Conservation (phyloP, 2,329 filamentous ascomycete genomes). For the Alternaria sp. region DNA sequence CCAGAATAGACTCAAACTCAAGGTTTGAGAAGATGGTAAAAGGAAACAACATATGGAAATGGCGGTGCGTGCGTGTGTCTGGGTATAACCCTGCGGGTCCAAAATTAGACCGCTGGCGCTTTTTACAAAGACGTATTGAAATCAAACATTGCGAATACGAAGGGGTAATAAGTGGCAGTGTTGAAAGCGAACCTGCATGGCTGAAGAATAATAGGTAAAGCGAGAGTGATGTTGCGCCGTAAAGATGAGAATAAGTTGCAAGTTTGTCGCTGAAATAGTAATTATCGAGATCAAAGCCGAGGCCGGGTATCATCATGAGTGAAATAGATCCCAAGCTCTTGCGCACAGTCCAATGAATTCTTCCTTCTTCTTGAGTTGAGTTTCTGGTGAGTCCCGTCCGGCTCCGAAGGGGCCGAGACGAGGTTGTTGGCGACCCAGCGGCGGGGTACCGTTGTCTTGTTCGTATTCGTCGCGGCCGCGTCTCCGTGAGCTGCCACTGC, state of each 20-base stretch:
- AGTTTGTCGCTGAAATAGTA: conserved; percentile 9
- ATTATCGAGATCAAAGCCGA: conserved; percentile 17
- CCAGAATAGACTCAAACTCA: not conserved
- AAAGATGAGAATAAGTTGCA: conserved; percentile 10
- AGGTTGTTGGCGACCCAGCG: conserved; percentile 69
- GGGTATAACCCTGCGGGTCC: conserved; percentile 29
- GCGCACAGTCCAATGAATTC: conserved; percentile 88
- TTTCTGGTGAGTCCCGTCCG: conserved; percentile 82
- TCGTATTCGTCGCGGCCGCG: conserved; percentile 91
- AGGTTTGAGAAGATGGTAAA: not conserved
- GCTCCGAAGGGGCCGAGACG: conserved; percentile 73
- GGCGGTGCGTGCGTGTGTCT: conserved; percentile 3
- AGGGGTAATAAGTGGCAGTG: conserved; percentile 20
- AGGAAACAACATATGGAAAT: conserved; percentile 11
- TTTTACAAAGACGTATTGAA: conserved; percentile 23
- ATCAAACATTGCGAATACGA: conserved; percentile 13
- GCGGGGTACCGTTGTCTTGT: conserved; percentile 81
- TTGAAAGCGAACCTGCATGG: conserved; percentile 3
- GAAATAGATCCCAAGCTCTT: conserved; percentile 95
- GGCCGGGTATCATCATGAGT: conserved; percentile 66
- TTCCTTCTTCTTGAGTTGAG: conserved; percentile 84
- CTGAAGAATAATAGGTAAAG: conserved; percentile 23
- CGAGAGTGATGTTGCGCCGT: conserved; percentile 33
- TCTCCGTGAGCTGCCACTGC: conserved; percentile 70
- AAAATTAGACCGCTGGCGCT: conserved; percentile 35